Evolutionary conservation across 2,329 filamentous ascomycete species (phyloP).

Genomic region (Shiraia bambusicola): DNA sequence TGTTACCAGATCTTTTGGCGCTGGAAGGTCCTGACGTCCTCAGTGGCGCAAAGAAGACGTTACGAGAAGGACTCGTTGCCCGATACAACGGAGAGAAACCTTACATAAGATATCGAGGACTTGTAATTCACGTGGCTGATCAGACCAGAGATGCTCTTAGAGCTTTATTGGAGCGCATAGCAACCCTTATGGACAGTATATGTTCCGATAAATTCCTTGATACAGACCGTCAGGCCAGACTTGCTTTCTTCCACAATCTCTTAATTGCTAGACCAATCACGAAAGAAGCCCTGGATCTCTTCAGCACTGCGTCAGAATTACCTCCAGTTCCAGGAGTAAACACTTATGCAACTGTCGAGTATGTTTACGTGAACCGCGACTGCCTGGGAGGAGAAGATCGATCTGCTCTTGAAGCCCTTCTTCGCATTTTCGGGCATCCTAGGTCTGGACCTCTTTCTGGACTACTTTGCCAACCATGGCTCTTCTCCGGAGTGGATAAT

Average conservation of each 20-base stretch:
- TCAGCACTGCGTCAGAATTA: conserved; percentile 24
- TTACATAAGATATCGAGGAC: conserved; percentile 15
- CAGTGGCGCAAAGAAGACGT: conserved; percentile 12
- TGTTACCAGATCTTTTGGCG: conserved; percentile 26
- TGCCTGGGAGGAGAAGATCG: conserved; percentile 23
- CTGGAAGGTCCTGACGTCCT: conserved; percentile 38
- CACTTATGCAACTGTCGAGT: conserved; percentile 13
- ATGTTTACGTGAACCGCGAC: conserved; percentile 10
- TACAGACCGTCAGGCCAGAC: conserved; percentile 3
- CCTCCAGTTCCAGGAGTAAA: conserved; percentile 7
- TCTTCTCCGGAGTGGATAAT: conserved; percentile 23
- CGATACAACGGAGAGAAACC: conserved; percentile 17
- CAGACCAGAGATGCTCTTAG: conserved; percentile 21
- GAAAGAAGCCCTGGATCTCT: conserved; percentile 19
- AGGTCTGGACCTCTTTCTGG: conserved; percentile 14
- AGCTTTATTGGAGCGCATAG: conserved; percentile 16
- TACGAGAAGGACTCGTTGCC: conserved; percentile 27
- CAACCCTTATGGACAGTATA: conserved; percentile 8
- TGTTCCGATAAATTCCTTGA: background rate
- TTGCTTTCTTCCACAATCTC: conserved; percentile 25
- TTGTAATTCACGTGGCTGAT: conserved; percentile 25
- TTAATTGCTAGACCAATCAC: conserved; percentile 20
- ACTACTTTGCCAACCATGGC: conserved; percentile 18
- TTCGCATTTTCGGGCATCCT: conserved; percentile 17
- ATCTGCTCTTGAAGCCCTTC: conserved; percentile 15